Evolutionary conservation across 345 rosid species (phyloP).

Genomic region (Lumnitzera littorea): DNA sequence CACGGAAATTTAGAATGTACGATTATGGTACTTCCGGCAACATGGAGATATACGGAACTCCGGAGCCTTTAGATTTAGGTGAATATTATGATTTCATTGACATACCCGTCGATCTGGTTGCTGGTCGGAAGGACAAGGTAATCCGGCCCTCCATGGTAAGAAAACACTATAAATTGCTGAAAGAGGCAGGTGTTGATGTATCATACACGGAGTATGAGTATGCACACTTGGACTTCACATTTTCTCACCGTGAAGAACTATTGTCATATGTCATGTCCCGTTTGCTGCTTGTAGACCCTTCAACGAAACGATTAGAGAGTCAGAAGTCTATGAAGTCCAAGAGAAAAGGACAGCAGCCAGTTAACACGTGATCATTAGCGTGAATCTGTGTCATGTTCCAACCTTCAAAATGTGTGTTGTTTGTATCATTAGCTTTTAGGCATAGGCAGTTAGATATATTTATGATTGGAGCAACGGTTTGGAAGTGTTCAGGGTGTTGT

Average conservation of each 20-base stretch:
- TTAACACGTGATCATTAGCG: background rate
- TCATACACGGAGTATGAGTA: conserved; percentile 72
- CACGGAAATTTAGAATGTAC: conserved; percentile 70
- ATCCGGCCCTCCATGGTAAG: conserved; percentile 78
- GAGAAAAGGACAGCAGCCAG: conserved; percentile 12
- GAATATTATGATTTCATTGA: conserved; percentile 55
- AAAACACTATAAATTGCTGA: conserved; percentile 74
- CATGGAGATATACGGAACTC: conserved; percentile 65
- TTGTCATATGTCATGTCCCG: conserved; percentile 76
- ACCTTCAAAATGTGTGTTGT: too few relatives aligned
- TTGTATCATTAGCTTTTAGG: too few relatives aligned
- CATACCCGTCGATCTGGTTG: conserved; percentile 81
- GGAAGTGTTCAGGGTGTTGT: too few relatives aligned
- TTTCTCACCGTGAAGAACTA: conserved; percentile 84
- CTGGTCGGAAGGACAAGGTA: conserved; percentile 75
- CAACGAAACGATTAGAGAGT: conserved; percentile 18
- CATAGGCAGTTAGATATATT: too few relatives aligned
- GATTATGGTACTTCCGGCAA: conserved; percentile 75
- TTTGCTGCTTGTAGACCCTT: conserved; percentile 49
- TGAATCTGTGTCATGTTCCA: too few relatives aligned
- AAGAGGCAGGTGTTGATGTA: conserved; percentile 56
- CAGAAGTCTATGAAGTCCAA: conserved; percentile 35
- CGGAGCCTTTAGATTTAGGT: conserved; percentile 87
- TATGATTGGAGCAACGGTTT: too few relatives aligned
- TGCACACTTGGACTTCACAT: conserved; percentile 92